A percentile compares a stretch with the other conserved stretches of the same genome.
These are phyloP conservation scores for Blastobotrys apis DNA, from an alignment of 1,139 yeast genomes.

Conservation along the genomic window DNA sequence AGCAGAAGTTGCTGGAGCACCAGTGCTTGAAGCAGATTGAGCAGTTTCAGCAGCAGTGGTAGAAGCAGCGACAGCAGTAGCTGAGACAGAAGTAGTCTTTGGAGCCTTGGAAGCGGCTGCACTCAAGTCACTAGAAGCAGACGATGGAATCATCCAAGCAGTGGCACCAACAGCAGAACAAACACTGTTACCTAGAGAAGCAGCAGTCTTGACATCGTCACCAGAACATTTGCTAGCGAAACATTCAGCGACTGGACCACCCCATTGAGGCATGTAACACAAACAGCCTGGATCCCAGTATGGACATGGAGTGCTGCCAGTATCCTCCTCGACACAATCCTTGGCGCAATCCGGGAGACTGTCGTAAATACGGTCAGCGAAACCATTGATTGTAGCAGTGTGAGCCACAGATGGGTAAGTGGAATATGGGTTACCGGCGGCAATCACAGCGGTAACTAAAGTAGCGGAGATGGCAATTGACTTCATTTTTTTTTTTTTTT, in stretches of 20 bases:
- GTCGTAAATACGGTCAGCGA: constrained; percentile 47
- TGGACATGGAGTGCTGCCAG: constrained; percentile 37
- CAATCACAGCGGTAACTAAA: not conserved
- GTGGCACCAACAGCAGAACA: constrained; percentile 46
- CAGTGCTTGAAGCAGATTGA: not conserved
- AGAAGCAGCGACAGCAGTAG: not conserved
- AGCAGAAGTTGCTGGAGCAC: not conserved
- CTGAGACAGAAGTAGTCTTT: not conserved
- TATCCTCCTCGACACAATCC: constrained; percentile 20
- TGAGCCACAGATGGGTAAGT: constrained; percentile 49
- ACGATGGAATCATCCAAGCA: constrained; percentile 46
- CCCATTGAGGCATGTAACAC: constrained; percentile 49
- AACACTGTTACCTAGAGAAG: constrained; percentile 42
- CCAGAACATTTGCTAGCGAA: constrained; percentile 43
- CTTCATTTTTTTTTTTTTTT: not conserved
- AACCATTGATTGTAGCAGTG: constrained; percentile 50
- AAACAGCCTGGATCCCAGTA: constrained; percentile 55
- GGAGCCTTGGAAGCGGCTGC: constrained; percentile 32
- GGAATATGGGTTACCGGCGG: constrained; percentile 35
- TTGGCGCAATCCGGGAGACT: constrained; percentile 45
- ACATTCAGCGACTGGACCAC: constrained; percentile 45
- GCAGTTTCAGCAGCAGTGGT: not conserved
- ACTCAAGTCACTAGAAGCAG: constrained; percentile 37
- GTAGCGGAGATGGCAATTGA: not conserved
- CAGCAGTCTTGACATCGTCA: constrained; percentile 39